Percentiles rank a stretch among this genome's conserved stretches.
phyloP scores from a whole-genome alignment of 169 alveolate species.

The Theileria equi region DNA sequence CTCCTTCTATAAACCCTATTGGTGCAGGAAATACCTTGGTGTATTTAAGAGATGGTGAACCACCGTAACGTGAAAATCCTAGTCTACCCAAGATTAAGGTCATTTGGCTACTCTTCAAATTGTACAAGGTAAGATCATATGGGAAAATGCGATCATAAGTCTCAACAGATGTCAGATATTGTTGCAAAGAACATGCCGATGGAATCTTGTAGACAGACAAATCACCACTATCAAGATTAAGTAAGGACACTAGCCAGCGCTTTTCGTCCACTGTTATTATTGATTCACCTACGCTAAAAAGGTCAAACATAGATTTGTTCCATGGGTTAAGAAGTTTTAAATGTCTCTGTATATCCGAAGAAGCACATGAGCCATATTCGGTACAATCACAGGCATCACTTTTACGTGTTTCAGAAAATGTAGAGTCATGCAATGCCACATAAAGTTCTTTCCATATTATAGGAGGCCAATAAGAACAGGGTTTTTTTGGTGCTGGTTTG shows the following conservation, averaged over 20 bases:
- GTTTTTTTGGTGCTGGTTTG: neutral
- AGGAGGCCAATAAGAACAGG: conserved; percentile 51
- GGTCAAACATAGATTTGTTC: conserved; percentile 30
- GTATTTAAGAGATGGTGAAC: neutral
- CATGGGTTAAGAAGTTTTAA: conserved; percentile 49
- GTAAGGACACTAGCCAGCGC: conserved; percentile 34
- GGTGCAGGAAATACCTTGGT: conserved; percentile 22
- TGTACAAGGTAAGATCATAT: conserved; percentile 26
- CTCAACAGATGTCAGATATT: conserved; percentile 5
- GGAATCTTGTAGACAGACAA: conserved; percentile 31
- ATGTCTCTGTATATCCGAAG: too few species aligned
- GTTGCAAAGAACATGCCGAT: conserved; percentile 6
- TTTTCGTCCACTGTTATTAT: conserved; percentile 30
- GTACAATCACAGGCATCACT: conserved; percentile 2
- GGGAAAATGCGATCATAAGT: conserved; percentile 25
- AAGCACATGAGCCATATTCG: too few species aligned
- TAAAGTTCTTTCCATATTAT: conserved; percentile 34
- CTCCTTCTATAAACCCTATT: conserved; percentile 22
- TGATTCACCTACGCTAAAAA: conserved; percentile 11
- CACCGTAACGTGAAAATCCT: conserved; percentile 24
- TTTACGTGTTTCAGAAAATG: neutral
- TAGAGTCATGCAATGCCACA: conserved; percentile 4
- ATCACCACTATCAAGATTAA: conserved; percentile 32
- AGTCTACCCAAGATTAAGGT: conserved; percentile 6
- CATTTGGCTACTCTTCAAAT: conserved; percentile 27